Conservation (phyloP, 176 grass and related monocot species). For the Aegilops speltoides region DNA sequence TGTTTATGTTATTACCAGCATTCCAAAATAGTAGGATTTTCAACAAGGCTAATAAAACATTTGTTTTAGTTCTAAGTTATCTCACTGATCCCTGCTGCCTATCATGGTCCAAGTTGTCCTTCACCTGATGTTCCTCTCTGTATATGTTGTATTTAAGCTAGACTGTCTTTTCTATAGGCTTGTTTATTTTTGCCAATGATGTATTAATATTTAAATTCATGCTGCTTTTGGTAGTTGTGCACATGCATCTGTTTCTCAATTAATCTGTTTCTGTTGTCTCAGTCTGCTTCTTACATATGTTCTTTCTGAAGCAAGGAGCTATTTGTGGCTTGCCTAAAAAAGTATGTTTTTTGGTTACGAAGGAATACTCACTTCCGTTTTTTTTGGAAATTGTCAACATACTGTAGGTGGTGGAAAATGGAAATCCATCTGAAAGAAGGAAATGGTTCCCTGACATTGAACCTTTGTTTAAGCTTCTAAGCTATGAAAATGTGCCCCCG, state of each 20-base stretch:
- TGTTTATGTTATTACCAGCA: constrained; percentile 1
- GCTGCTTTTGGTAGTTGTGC: neutral
- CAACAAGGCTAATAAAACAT: neutral
- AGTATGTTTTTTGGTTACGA: neutral
- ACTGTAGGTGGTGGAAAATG: constrained; percentile 96
- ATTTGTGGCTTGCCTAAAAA: neutral
- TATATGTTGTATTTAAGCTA: constrained; percentile 13
- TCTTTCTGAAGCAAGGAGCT: constrained; percentile 1
- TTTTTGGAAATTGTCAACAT: constrained; percentile 10
- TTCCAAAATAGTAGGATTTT: constrained; percentile 11
- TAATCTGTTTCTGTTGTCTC: constrained; percentile 20
- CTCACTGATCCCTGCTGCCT: neutral
- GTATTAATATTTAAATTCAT: neutral
- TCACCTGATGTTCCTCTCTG: neutral
- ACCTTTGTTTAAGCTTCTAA: constrained; percentile 94
- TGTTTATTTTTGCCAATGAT: constrained; percentile 9
- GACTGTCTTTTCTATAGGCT: neutral
- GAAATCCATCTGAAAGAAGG: constrained; percentile 76
- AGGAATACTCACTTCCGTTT: neutral
- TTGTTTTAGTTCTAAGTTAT: neutral
- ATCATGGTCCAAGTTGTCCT: constrained; percentile 1
- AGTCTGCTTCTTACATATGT: neutral
- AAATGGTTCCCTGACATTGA: constrained; percentile 96
- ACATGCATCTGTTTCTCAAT: neutral
- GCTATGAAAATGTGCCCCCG: constrained; percentile 97